Conservation (phyloP, 2,329 filamentous ascomycete genomes). For the Fusarium albosuccineum region DNA sequence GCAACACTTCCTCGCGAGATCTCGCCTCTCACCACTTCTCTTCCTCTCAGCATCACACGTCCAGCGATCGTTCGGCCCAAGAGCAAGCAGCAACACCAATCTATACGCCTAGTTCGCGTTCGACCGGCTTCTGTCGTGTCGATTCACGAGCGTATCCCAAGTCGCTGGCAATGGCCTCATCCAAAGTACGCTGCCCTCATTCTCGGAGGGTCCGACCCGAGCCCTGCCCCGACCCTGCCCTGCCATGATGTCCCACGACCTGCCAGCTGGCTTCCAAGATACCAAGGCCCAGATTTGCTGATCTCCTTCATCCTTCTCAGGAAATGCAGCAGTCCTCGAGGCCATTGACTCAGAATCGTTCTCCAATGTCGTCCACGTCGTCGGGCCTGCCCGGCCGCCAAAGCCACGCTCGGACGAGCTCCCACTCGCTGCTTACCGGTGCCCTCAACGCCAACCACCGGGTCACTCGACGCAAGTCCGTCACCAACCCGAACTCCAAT, state of each 20-base stretch:
- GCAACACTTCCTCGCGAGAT: conserved; percentile 44
- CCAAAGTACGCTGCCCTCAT: conserved; percentile 64
- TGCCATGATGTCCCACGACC: conserved; percentile 45
- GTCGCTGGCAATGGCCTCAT: conserved; percentile 70
- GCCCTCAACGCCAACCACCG: conserved; percentile 86
- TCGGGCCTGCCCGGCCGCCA: conserved; percentile 72
- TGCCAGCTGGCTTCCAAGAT: conserved; percentile 50
- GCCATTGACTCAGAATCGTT: conserved; percentile 74
- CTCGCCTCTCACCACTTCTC: conserved; percentile 44
- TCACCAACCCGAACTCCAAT: conserved; percentile 80
- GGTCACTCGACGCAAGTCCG: conserved; percentile 93
- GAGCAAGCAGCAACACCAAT: conserved; percentile 39
- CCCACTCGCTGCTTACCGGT: conserved; percentile 82
- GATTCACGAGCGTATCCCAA: conserved; percentile 51
- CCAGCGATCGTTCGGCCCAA: conserved; percentile 26
- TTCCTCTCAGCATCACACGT: conserved; percentile 33
- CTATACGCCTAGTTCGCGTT: conserved; percentile 46
- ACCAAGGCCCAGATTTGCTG: conserved; percentile 52
- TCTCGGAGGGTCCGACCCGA: conserved; percentile 40
- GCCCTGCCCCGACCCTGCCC: conserved; percentile 36
- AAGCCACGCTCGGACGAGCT: conserved; percentile 80
- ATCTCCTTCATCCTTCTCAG: conserved; percentile 56
- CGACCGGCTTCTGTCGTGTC: conserved; percentile 51
- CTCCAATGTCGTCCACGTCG: conserved; percentile 69
- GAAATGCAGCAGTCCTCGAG: conserved; percentile 75